Base-by-base conservation (phyloP, 23 red algal genomes). In the Gracilaria domingensis region DNA sequence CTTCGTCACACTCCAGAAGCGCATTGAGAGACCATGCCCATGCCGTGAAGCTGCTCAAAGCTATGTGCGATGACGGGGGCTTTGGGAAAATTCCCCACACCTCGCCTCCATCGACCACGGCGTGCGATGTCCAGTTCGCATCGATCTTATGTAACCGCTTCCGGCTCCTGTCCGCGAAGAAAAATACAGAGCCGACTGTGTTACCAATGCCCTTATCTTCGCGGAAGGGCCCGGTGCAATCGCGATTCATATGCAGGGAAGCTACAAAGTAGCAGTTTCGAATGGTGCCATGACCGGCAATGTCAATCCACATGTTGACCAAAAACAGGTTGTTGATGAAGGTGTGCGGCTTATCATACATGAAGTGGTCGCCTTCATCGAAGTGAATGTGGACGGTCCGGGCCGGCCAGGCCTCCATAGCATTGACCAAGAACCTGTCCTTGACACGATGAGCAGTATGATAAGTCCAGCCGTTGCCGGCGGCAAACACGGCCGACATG, bases 321-420 rank as follows among this genome's bases (percentile, higher is more conserved):
- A 98, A 66, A 26, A 98, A 70, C 35, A 98, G 93, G 65, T 98
- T 98, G 73, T 98, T 93, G 32, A 96, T 91, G 81, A 86, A 98
- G 14, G 97, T 98, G 28, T 88, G 95, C 25, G 93, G 85, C 66
- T 96, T 89, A 38, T 91, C 78, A 37, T 94, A 98, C 47, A 92
- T 70, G 42, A 45, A 45, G 42, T 45, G 4, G 11, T 45, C 11
- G 42, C 42, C 42, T 45, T 45, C 42, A 45, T 45, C 42, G 42
- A 45, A 45, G 42, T 32, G 35, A 11, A 45, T 11, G 11, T 45
- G 42, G 42, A 45, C 5, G 11, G 55, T 81, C 44, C 97, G 93
- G 17, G 60, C 85, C 57, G 93, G 93, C 80, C 95, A 94, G 8
- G 95, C 90, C 92, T 98, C 97, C 42, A 45, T 11, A 45, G 11